Conservation (phyloP, 2,329 filamentous ascomycete genomes). For the Aphanocladium album region DNA sequence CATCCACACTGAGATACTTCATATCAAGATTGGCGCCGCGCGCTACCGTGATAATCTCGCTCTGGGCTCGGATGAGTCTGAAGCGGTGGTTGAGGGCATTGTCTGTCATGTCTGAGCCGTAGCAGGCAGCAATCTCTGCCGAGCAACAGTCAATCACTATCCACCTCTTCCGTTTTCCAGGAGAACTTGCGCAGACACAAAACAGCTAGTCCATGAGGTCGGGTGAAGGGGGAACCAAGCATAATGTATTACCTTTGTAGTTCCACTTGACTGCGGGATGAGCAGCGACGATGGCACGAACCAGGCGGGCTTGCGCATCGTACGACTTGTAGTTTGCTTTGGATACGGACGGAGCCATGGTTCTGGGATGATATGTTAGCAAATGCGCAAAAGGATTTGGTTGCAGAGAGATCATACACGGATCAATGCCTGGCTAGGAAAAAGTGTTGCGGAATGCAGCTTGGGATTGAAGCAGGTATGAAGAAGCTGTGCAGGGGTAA, state of each 20-base stretch:
- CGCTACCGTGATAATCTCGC: constrained; percentile 31
- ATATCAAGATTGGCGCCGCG: constrained; percentile 35
- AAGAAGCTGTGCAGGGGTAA: not conserved
- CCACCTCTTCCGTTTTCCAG: not conserved
- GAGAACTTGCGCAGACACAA: not conserved
- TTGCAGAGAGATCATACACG: not conserved
- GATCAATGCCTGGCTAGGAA: not conserved
- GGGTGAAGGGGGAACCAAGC: constrained; percentile 7
- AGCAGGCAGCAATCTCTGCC: constrained; percentile 43
- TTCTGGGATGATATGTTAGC: constrained; percentile 4
- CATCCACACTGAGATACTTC: constrained; percentile 34
- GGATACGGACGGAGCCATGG: constrained; percentile 38
- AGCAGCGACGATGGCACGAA: constrained; percentile 57
- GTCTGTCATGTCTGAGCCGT: constrained; percentile 45
- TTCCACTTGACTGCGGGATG: constrained; percentile 51
- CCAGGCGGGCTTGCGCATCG: constrained; percentile 54
- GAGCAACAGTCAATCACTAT: constrained; percentile 11
- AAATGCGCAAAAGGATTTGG: not conserved
- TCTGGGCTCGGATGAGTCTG: constrained; percentile 40
- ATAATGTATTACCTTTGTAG: constrained; percentile 50
- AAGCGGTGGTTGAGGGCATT: constrained; percentile 48
- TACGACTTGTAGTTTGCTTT: constrained; percentile 56
- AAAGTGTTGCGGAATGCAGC: not conserved
- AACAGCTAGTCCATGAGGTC: not conserved
- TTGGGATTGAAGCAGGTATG: not conserved